Conservation (phyloP, 2,329 filamentous ascomycete genomes). For the Lojkania enalia region DNA sequence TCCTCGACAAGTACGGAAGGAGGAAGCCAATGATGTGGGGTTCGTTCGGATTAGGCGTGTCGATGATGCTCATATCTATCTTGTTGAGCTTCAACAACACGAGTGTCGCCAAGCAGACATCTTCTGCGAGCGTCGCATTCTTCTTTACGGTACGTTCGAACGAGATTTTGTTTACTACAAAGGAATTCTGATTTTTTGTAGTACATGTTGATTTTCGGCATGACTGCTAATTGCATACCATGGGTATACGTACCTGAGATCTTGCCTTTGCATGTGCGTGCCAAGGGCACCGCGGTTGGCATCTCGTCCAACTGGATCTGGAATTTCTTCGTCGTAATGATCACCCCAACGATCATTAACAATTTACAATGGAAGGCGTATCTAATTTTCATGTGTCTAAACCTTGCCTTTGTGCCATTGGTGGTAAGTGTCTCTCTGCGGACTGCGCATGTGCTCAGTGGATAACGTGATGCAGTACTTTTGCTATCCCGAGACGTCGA, state of each 20-base stretch:
- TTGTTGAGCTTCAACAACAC: slow-evolving; percentile 41
- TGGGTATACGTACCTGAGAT: slow-evolving; percentile 58
- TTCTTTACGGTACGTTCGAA: slow-evolving; percentile 9
- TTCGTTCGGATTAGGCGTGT: slow-evolving; percentile 33
- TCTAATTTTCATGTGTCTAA: slow-evolving; percentile 56
- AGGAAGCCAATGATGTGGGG: slow-evolving; percentile 52
- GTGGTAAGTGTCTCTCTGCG: slow-evolving; percentile 27
- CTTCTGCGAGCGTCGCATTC: slow-evolving; percentile 48
- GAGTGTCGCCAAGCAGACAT: slow-evolving; percentile 42
- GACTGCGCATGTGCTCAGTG: background rate
- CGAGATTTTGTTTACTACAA: background rate
- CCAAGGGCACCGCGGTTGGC: slow-evolving; percentile 55
- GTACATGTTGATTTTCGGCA: slow-evolving; percentile 50
- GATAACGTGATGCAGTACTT: slow-evolving; percentile 41
- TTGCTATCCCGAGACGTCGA: slow-evolving; percentile 42
- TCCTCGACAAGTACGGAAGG: slow-evolving; percentile 39
- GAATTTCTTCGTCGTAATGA: slow-evolving; percentile 58
- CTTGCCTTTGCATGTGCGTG: slow-evolving; percentile 53
- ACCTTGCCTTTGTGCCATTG: slow-evolving; percentile 51
- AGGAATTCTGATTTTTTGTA: slow-evolving; percentile 14
- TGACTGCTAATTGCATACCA: slow-evolving; percentile 51
- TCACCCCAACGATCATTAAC: slow-evolving; percentile 55
- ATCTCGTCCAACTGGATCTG: slow-evolving; percentile 55
- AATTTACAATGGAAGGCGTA: slow-evolving; percentile 57
- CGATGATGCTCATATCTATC: slow-evolving; percentile 40